A percentile compares a stretch with the other conserved stretches of the same genome.
These are phyloP conservation scores for Phallus indusiatus DNA, from an alignment of 768 basidiomycete genomes.

Conservation along the genomic window DNA sequence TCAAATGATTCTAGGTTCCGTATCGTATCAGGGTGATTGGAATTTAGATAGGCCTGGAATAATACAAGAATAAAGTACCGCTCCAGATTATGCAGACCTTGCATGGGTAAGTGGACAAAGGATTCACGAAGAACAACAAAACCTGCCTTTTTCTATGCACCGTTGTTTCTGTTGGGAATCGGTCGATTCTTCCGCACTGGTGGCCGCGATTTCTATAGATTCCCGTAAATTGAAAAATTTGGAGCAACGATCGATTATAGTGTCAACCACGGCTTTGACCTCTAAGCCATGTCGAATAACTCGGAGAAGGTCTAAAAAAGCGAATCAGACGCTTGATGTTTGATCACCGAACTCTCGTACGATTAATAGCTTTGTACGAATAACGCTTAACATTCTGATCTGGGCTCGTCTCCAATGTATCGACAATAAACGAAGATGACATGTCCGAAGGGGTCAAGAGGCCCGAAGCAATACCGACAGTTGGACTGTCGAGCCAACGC, in stretches of 20 bases:
- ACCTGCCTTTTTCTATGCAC: slow-evolving; percentile 62
- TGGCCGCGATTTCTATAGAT: slow-evolving; percentile 74
- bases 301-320: slow-evolving; percentile 51
- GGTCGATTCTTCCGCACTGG: slow-evolving; percentile 65
- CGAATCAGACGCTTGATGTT: slow-evolving; percentile 8
- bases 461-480: neutral
- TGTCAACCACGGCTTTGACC: slow-evolving; percentile 81
- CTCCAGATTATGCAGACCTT: slow-evolving; percentile 71
- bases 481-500: neutral
- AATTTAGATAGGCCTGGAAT: slow-evolving; percentile 85
- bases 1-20: slow-evolving; percentile 69
- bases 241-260: slow-evolving; percentile 79
- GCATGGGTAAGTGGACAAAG: neutral
- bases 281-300: slow-evolving; percentile 79
- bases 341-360: slow-evolving; percentile 32
- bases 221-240: slow-evolving; percentile 80
- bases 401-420: slow-evolving; percentile 19
- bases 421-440: slow-evolving; percentile 26
- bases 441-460: neutral
- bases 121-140: neutral
- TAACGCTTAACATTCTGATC: slow-evolving; percentile 29
- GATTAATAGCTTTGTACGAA: slow-evolving; percentile 86
- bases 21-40: slow-evolving; percentile 72
- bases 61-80: slow-evolving; percentile 81
- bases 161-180: slow-evolving; percentile 61